Conservation (phyloP, 371 early-diverging fungal species). For the Phascolomyces articulosus region DNA sequence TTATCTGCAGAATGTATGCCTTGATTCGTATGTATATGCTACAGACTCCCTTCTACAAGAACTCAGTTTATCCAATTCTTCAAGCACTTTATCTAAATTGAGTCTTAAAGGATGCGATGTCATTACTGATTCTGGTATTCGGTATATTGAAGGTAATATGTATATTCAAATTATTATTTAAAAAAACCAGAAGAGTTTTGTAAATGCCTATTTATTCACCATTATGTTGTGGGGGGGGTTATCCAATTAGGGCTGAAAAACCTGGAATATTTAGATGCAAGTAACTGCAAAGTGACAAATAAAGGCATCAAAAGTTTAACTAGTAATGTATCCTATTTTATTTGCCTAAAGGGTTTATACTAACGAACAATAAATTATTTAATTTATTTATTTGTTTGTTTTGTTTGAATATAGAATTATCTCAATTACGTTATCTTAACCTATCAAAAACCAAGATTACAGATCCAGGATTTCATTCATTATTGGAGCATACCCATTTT, state of each 20-base stretch:
- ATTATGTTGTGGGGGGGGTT: too few relatives aligned
- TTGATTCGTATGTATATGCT: constrained; percentile 42
- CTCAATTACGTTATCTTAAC: constrained; percentile 27
- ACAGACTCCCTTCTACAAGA: constrained; percentile 45
- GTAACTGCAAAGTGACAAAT: constrained; percentile 47
- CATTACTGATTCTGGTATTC: constrained; percentile 41
- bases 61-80: constrained; percentile 31
- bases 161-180: not conserved
- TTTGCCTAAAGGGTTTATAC: too few relatives aligned
- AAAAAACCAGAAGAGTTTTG: too few relatives aligned
- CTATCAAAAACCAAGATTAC: constrained; percentile 46
- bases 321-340: constrained; percentile 19
- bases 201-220: too few relatives aligned
- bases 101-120: constrained; percentile 47
- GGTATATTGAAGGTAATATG: constrained; percentile 29
- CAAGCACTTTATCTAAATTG: constrained; percentile 17
- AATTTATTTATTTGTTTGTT: too few relatives aligned
- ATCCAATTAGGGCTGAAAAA: constrained; percentile 28
- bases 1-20: constrained; percentile 33
- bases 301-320: constrained; percentile 34
- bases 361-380: too few relatives aligned
- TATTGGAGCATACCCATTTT: constrained; percentile 23
- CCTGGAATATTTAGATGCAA: constrained; percentile 39
- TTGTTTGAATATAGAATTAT: constrained; percentile 33
- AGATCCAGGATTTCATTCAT: constrained; percentile 23